A percentile compares a stretch with the other conserved stretches of the same genome.
Conservation (phyloP, 2,329 filamentous ascomycete genomes). For the Cephalotrichum gorgonifer region DNA sequence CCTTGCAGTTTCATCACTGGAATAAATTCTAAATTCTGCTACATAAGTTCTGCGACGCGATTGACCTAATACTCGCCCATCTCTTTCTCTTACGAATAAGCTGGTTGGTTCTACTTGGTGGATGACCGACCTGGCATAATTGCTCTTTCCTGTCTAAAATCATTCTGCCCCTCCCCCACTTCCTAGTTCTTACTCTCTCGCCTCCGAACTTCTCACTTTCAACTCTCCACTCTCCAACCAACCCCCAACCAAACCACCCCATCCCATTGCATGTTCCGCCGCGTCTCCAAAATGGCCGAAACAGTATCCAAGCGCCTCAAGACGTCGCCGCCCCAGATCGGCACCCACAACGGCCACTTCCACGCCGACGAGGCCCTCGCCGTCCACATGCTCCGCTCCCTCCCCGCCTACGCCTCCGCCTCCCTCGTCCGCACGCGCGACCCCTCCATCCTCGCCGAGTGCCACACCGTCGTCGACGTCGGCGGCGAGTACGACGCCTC, state of each 20-base stretch:
- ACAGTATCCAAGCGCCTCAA: constrained; percentile 5
- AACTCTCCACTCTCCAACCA: neutral
- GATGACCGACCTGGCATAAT: too few species aligned
- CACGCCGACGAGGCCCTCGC: constrained; percentile 97
- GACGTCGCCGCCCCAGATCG: constrained; percentile 44
- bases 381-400: constrained; percentile 85
- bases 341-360: constrained; percentile 97
- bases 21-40: too few species aligned
- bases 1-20: too few species aligned
- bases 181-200: neutral
- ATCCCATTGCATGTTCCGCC: constrained; percentile 1
- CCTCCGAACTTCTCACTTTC: neutral
- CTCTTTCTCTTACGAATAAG: too few species aligned
- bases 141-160: too few species aligned
- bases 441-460: constrained; percentile 62
- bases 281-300: constrained; percentile 6
- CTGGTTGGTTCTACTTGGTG: too few species aligned
- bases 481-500: constrained; percentile 81
- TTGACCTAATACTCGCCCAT: too few species aligned
- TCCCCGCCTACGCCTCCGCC: constrained; percentile 68
- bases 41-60: too few species aligned
- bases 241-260: neutral
- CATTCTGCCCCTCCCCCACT: neutral
- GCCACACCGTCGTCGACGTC: constrained; percentile 97
- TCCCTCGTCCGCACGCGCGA: constrained; percentile 81